Conservation (phyloP, 2,329 filamentous ascomycete species). For the Phyllosticta ampelicida region DNA sequence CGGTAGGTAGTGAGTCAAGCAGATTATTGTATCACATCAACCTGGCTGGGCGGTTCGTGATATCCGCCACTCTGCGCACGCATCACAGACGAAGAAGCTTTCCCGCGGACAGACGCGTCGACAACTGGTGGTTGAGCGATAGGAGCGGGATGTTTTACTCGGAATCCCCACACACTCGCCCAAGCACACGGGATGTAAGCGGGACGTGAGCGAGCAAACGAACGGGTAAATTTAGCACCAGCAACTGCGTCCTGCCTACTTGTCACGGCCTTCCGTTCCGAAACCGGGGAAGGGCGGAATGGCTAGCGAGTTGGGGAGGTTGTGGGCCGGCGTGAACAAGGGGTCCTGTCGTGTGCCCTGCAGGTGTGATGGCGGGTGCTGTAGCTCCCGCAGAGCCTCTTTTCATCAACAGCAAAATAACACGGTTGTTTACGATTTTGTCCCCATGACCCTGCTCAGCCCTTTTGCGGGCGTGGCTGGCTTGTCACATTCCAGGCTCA, state of each 20-base stretch:
- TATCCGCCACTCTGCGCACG: neutral
- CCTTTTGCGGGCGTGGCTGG: neutral
- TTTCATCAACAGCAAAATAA: slow-evolving; percentile 1
- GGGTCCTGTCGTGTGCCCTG: neutral
- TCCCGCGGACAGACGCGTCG: neutral
- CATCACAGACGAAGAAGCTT: neutral
- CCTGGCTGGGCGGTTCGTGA: neutral
- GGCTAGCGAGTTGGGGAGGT: neutral
- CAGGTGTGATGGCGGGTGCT: too few species aligned
- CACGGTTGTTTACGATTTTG: neutral
- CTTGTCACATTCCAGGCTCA: neutral
- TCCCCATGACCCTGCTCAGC: neutral
- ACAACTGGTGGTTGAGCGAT: neutral
- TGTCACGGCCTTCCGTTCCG: neutral
- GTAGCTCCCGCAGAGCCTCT: slow-evolving; percentile 4
- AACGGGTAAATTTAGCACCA: slow-evolving; percentile 6
- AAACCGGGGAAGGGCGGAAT: slow-evolving; percentile 9
- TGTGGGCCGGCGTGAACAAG: neutral
- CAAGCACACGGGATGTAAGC: neutral
- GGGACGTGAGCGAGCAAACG: neutral
- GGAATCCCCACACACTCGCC: neutral
- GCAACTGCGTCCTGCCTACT: too few species aligned
- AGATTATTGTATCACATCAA: neutral
- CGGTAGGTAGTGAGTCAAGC: neutral
- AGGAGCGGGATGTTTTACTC: neutral